Percentiles rank a stretch among this genome's conserved stretches.
Conservation (phyloP, 1,139 yeast species). For the Taphrina deformans region DNA sequence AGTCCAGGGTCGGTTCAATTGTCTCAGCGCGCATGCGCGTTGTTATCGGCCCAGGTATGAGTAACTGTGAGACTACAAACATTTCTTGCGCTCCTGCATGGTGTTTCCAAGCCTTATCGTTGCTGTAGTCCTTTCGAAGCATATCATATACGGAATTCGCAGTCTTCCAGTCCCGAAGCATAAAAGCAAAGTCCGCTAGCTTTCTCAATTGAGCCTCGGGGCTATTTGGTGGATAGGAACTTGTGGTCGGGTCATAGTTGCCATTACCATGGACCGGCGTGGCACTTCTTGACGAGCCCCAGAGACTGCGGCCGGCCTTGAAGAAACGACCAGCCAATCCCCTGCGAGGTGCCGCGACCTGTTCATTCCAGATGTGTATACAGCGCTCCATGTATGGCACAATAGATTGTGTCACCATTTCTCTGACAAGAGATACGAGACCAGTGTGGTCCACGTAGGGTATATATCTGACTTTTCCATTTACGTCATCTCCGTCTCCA, state of each 20-base stretch:
- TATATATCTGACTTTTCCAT: constrained; percentile 25
- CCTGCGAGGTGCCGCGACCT: constrained; percentile 59
- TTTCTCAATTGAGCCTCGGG: constrained; percentile 77
- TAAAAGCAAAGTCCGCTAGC: constrained; percentile 88
- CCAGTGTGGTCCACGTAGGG: constrained; percentile 47
- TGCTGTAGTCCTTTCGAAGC: constrained; percentile 72
- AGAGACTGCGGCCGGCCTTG: constrained; percentile 63
- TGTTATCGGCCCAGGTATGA: constrained; percentile 67
- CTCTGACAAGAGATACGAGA: constrained; percentile 53
- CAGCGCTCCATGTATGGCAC: constrained; percentile 79
- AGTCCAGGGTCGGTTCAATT: constrained; percentile 66
- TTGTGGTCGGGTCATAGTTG: constrained; percentile 51
- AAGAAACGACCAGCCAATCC: constrained; percentile 74
- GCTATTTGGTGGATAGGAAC: constrained; percentile 59
- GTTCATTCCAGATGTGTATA: constrained; percentile 76
- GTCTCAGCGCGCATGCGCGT: constrained; percentile 61
- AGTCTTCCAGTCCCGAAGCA: constrained; percentile 80
- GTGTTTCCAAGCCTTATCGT: constrained; percentile 79
- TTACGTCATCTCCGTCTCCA: background rate
- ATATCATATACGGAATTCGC: constrained; percentile 84
- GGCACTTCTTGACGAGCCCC: constrained; percentile 45
- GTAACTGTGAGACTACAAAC: constrained; percentile 70
- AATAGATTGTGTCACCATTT: constrained; percentile 58
- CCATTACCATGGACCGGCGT: constrained; percentile 38
- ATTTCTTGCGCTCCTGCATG: constrained; percentile 85